Evolutionary conservation across 1,139 yeast genomes (phyloP), one percentile per base, ranked within the genome.

Genomic region (Candida pseudoviswanathii): DNA sequence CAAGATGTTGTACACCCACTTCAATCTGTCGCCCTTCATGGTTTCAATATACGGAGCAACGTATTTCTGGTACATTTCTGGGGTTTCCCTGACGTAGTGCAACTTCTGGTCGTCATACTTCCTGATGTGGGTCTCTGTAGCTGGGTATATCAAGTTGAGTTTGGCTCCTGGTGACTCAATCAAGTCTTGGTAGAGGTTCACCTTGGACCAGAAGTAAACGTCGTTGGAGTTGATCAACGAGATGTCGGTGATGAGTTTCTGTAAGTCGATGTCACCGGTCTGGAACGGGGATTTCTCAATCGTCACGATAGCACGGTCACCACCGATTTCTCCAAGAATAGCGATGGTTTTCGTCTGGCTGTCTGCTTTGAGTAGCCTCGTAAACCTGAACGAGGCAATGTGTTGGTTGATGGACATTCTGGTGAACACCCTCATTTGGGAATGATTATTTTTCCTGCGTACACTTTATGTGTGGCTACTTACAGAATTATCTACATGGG

Each of bases 1-100:
- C 42, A 94, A 68, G 46, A 95, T 94, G 60, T 92, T 92, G 58
- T 83, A 77, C 2, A 94, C 98, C 99, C 99, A 94, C 61, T 89
- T 81, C 48, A 92, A 75, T 44, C 96, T 70, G 51, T 81, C 85
- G 2, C 96, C 96, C 49, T 79, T 78, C 88, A 87, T 87, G 2
- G 86, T 75, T 10, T 80, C 78, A 44, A 94, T 87, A 64, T 87
- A 94, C 0, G 97, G 97, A 38, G 74, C 71, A 2, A 89, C 96
- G 36, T 75, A 70, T 9, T 69, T 56, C 4, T 65, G 47, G 68
- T 92, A 94, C 70, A 82, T 73, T 47, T 84, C 85, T 0, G 97
- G 96, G 2, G 97, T 90, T 63, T 95, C 99, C 22, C 69, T 63
- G 2, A 94, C 77, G 60, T 86, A 71, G 58, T 85, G 90, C 39